Conservation (phyloP, 176 grass and related monocot genomes). For the barley (Hordeum vulgare) region DNA sequence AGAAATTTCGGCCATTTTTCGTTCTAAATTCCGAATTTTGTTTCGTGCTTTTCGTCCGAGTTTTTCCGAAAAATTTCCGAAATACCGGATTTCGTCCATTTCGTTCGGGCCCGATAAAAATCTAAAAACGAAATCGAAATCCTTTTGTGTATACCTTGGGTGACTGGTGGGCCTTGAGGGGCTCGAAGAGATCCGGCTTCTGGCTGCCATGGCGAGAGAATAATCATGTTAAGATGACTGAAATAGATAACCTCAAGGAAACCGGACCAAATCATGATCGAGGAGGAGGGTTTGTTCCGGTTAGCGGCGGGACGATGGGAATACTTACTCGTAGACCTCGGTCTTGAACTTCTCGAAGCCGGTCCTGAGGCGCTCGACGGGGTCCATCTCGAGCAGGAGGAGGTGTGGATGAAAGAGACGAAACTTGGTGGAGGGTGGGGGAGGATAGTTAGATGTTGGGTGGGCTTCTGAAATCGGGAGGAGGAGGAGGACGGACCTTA, state of each 20-base stretch:
- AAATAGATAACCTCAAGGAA: not conserved
- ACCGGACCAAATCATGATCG: not conserved
- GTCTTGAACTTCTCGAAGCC: conserved; percentile 85
- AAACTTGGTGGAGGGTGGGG: not conserved
- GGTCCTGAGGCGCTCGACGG: conserved; percentile 48
- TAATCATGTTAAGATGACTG: too few species aligned
- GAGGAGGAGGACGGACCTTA: conserved; percentile 12
- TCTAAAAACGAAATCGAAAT: too few species aligned
- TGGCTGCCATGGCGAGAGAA: conserved; percentile 38
- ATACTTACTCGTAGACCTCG: conserved; percentile 57
- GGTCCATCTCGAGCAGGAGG: conserved; percentile 53
- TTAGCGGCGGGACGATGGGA: not conserved
- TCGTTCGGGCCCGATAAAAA: too few species aligned
- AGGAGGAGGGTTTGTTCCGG: not conserved
- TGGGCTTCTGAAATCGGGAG: not conserved
- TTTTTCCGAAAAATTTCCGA: too few species aligned
- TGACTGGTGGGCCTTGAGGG: conserved; percentile 55
- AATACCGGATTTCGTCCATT: too few species aligned
- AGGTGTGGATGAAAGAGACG: not conserved
- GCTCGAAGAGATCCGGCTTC: conserved; percentile 66
- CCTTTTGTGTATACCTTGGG: conserved; percentile 44
- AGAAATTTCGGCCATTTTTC: too few species aligned
- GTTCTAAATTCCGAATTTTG: too few species aligned
- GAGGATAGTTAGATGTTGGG: not conserved
- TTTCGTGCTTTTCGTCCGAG: too few species aligned